Conservation (phyloP, 2,329 filamentous ascomycete genomes). For the Dichotomopilus funicola region DNA sequence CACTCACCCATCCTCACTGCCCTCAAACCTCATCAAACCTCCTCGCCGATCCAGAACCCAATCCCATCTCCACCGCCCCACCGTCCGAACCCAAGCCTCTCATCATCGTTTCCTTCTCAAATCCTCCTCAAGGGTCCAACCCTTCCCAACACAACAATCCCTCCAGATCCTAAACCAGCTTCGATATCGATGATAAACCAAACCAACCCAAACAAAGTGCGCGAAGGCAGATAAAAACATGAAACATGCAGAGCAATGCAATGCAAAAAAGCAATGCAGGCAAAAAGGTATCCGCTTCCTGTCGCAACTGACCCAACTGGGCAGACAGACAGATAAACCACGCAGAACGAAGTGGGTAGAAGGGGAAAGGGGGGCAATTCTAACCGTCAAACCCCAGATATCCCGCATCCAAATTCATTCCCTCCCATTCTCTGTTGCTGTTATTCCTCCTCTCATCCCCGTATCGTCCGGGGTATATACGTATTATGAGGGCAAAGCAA, state of each 20-base stretch:
- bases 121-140: background rate
- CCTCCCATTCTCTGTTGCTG: too few species aligned
- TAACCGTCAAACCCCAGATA: background rate
- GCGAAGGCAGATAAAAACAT: background rate
- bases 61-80: too few species aligned
- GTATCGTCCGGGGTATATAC: too few species aligned
- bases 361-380: too few species aligned
- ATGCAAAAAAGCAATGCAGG: background rate
- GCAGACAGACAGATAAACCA: background rate
- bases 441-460: background rate
- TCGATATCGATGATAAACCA: background rate
- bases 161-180: background rate
- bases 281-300: background rate
- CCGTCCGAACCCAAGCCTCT: too few species aligned
- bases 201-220: constrained; percentile 1
- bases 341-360: background rate
- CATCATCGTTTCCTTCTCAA: too few species aligned
- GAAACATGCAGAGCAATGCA: background rate
- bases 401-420: too few species aligned
- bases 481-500: too few species aligned
- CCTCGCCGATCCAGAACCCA: too few species aligned
- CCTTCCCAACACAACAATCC: background rate
- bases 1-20: too few species aligned
- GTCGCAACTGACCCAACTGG: background rate
- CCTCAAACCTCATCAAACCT: too few species aligned